Conservation (phyloP, 139 green algal genomes). For the Chlorella sp. region DNA sequence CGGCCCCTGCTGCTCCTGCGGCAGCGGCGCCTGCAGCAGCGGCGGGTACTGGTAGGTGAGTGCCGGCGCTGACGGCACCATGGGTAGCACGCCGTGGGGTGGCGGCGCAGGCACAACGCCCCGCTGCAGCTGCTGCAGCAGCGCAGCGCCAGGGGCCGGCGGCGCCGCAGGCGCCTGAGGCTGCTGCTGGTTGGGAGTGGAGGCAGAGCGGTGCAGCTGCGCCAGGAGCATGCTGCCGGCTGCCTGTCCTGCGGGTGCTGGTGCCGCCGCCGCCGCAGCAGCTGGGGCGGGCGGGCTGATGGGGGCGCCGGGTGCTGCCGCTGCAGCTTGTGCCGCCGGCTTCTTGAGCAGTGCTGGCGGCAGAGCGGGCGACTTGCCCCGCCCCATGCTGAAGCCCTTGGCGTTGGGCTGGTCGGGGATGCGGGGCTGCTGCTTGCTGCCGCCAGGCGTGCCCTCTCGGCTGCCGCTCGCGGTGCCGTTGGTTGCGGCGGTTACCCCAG, state of each 20-base stretch:
- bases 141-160: not conserved
- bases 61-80: not conserved
- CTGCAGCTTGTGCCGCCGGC: not conserved
- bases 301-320: not conserved
- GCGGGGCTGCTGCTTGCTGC: slow-evolving; percentile 31
- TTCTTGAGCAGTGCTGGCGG: not conserved
- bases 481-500: not conserved
- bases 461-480: not conserved
- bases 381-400: slow-evolving; percentile 42
- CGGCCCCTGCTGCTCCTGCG: not conserved
- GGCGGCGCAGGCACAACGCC: not conserved
- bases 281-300: not conserved
- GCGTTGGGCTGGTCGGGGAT: slow-evolving; percentile 25
- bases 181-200: not conserved
- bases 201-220: not conserved
- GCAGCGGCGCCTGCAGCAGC: not conserved
- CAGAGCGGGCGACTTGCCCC: not conserved
- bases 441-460: not conserved
- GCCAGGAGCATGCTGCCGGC: not conserved
- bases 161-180: not conserved
- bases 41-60: not conserved
- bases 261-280: not conserved
- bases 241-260: not conserved
- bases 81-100: not conserved
- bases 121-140: slow-evolving; percentile 33